These are phyloP conservation scores for Trypanosoma cruzi DNA, from an alignment of 208 protist genomes.

Conservation along the genomic window DNA sequence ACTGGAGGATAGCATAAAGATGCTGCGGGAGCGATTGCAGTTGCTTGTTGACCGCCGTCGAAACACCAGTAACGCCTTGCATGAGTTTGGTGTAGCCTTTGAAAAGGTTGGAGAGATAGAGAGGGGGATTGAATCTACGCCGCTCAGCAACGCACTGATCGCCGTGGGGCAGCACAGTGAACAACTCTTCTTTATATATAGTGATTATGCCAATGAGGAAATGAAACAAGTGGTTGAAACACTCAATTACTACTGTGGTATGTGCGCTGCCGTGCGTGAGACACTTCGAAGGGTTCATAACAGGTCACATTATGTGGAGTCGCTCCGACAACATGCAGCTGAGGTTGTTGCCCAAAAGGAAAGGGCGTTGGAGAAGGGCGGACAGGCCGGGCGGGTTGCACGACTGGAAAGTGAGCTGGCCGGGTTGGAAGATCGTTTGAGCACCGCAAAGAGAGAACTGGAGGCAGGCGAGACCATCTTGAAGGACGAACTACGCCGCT, in stretches of 20 bases:
- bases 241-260: conserved; percentile 83
- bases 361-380: conserved; percentile 27
- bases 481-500: conserved; percentile 68
- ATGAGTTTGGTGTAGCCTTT: conserved; percentile 59
- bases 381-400: conserved; percentile 29
- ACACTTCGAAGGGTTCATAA: conserved; percentile 55
- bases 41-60: conserved; percentile 40
- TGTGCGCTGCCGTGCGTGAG: conserved; percentile 73
- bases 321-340: conserved; percentile 23
- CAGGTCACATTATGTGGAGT: conserved; percentile 35
- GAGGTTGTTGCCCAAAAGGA: conserved; percentile 31
- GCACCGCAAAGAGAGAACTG: conserved; percentile 34
- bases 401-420: conserved; percentile 32
- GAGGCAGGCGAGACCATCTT: conserved; percentile 29
- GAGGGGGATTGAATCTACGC: conserved; percentile 33
- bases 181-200: conserved; percentile 50
- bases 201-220: conserved; percentile 67
- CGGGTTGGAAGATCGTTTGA: conserved; percentile 34
- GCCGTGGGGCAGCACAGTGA: conserved; percentile 63
- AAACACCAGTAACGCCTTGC: conserved; percentile 38
- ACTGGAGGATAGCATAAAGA: conserved; percentile 43
- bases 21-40: conserved; percentile 45
- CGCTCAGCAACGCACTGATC: conserved; percentile 52
- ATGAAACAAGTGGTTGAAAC: conserved; percentile 77
- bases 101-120: conserved; percentile 50